Conservation (phyloP, 1,284 basidiomycete species). For the Cryptococcus depauperatus region DNA sequence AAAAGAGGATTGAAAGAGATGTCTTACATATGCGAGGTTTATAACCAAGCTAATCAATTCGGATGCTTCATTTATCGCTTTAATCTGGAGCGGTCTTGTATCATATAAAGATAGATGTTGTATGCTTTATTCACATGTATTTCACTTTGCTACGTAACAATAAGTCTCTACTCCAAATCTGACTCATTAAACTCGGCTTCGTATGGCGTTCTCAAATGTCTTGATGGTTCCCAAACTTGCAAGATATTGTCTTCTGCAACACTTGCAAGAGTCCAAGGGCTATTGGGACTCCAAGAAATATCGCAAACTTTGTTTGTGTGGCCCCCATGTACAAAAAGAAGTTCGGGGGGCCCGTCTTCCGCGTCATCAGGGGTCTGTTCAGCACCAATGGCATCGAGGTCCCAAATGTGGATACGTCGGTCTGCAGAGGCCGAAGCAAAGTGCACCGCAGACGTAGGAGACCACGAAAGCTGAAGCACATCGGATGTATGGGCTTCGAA, state of each 20-base stretch:
- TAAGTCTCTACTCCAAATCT: conserved; percentile 37
- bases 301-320: conserved; percentile 46
- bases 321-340: conserved; percentile 86
- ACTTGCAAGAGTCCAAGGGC: conserved; percentile 45
- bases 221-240: conserved; percentile 46
- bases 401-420: conserved; percentile 91
- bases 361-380: conserved; percentile 97
- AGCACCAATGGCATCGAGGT: conserved; percentile 81
- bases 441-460: conserved; percentile 79
- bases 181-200: conserved; percentile 39
- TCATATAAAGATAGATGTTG: conserved; percentile 1
- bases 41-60: not conserved
- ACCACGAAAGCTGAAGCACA: conserved; percentile 90
- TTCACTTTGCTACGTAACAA: not conserved
- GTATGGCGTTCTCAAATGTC: conserved; percentile 46
- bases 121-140: not conserved
- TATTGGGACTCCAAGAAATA: conserved; percentile 44
- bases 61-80: not conserved
- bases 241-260: conserved; percentile 50
- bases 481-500: conserved; percentile 94
- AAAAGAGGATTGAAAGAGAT: not conserved
- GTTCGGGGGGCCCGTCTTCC: conserved; percentile 89
- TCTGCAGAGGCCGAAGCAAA: conserved; percentile 91
- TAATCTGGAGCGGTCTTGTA: not conserved
- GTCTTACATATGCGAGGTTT: not conserved